Conservation (phyloP, 1,284 basidiomycete genomes). For the Boletus smithii region DNA sequence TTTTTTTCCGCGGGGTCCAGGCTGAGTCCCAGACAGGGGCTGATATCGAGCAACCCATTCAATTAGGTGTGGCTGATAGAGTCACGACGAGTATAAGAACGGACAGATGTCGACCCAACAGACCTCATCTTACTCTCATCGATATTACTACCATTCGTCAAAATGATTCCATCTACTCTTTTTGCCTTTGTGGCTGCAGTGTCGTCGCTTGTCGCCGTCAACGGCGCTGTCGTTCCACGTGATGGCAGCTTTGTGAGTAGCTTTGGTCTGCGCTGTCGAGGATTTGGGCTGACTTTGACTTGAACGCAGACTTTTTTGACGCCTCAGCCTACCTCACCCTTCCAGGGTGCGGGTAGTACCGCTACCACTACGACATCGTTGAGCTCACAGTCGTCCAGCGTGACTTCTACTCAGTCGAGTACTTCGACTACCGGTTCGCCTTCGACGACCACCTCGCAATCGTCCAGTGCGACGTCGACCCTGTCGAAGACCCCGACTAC, state of each 20-base stretch:
- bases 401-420: no score
- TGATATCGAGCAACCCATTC: no score
- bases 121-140: no score
- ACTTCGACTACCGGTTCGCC: no score
- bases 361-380: no score
- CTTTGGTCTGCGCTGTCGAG: rapidly evolving
- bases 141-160: neutral
- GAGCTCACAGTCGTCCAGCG: no score
- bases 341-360: no score
- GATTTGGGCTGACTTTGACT: neutral
- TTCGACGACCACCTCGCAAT: no score
- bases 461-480: neutral
- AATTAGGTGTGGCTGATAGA: slow-evolving; percentile 13
- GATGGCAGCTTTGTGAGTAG: slow-evolving; percentile 17
- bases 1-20: no score
- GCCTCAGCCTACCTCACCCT: slow-evolving; percentile 1
- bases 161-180: slow-evolving; percentile 22
- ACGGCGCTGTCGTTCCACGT: slow-evolving; percentile 18
- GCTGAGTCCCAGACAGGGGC: no score
- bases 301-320: slow-evolving; percentile 11
- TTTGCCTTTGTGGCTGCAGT: slow-evolving; percentile 8
- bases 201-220: slow-evolving; percentile 13
- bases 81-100: slow-evolving; percentile 18
- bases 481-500: no score
- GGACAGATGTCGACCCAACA: no score